Evolutionary conservation across 176 grass and related monocot genomes (phyloP).

Genomic region (Oryza officinalis): DNA sequence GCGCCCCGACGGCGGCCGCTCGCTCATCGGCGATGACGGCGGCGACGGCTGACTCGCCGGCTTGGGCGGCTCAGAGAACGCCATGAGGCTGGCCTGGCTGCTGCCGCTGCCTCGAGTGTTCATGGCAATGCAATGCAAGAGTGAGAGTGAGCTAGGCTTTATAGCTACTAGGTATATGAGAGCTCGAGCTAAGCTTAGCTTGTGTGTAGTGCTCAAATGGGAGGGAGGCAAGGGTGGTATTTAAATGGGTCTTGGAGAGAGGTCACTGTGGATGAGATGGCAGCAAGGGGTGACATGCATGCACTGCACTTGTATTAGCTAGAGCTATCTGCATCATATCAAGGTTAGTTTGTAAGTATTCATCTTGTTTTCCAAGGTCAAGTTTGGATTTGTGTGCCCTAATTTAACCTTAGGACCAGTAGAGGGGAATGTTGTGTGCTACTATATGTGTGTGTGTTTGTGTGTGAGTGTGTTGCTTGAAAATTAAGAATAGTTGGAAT

Average conservation of each 20-base stretch:
- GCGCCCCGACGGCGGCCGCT: slow-evolving; percentile 19
- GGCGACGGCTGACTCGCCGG: slow-evolving; percentile 40
- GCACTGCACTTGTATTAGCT: slow-evolving; percentile 46
- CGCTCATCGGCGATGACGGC: slow-evolving; percentile 49
- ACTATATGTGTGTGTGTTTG: neutral
- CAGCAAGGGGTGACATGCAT: slow-evolving; percentile 39
- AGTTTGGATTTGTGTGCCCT: slow-evolving; percentile 61
- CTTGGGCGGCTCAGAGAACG: slow-evolving; percentile 59
- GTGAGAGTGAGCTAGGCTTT: neutral
- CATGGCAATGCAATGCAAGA: slow-evolving; percentile 35
- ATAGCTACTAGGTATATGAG: slow-evolving; percentile 23
- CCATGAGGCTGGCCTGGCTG: slow-evolving; percentile 31
- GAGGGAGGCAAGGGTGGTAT: slow-evolving; percentile 46
- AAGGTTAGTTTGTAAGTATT: slow-evolving; percentile 25
- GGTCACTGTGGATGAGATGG: slow-evolving; percentile 51
- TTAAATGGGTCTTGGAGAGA: slow-evolving; percentile 51
- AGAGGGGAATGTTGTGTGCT: slow-evolving; percentile 47
- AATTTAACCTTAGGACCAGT: slow-evolving; percentile 35
- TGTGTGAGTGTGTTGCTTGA: neutral
- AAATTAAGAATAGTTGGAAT: slow-evolving; percentile 41
- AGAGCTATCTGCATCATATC: neutral
- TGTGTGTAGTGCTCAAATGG: slow-evolving; percentile 35
- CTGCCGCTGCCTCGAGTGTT: slow-evolving; percentile 7
- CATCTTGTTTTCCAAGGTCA: slow-evolving; percentile 22
- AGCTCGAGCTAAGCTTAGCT: slow-evolving; percentile 11